Conservation (phyloP, 148 eudicot genomes). For the Dysphania ambrosioides region DNA sequence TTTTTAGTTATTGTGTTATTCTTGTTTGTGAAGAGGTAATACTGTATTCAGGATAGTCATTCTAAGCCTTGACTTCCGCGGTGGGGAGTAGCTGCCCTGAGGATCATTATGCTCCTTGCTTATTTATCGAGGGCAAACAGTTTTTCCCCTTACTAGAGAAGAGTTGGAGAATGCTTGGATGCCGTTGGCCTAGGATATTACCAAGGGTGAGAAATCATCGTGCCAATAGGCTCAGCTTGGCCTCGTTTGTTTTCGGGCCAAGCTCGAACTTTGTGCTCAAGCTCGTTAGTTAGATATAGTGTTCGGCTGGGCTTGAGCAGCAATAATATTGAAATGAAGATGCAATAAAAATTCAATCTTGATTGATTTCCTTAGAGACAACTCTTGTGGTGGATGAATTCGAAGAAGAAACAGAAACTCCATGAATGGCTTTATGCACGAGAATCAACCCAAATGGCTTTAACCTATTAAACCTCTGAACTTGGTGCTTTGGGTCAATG, state of each 20-base stretch:
- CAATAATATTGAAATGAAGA: neutral
- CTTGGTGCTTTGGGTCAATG: constrained; percentile 43
- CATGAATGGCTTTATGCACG: constrained; percentile 25
- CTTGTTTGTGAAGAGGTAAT: neutral
- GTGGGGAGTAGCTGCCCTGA: neutral
- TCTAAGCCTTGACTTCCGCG: neutral
- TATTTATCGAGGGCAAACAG: neutral
- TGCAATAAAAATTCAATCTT: neutral
- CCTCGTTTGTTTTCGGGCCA: neutral
- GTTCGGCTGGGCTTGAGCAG: too few relatives aligned
- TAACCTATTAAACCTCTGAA: constrained; percentile 45
- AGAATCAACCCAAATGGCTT: constrained; percentile 32
- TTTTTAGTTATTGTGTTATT: neutral
- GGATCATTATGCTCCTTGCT: neutral
- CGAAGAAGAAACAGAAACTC: constrained; percentile 35
- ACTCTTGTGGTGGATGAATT: constrained; percentile 47
- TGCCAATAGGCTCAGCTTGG: too few relatives aligned
- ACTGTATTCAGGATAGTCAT: neutral
- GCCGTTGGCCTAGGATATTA: neutral
- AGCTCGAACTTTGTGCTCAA: too few relatives aligned
- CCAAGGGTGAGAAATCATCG: too few relatives aligned
- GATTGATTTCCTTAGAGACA: constrained; percentile 57
- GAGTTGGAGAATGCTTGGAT: neutral
- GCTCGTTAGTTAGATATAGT: too few relatives aligned
- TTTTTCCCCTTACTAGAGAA: neutral